Evolutionary conservation across 257 asterid genomes (phyloP), one percentile per base, ranked within the genome.

Genomic region (Striga asiatica): DNA sequence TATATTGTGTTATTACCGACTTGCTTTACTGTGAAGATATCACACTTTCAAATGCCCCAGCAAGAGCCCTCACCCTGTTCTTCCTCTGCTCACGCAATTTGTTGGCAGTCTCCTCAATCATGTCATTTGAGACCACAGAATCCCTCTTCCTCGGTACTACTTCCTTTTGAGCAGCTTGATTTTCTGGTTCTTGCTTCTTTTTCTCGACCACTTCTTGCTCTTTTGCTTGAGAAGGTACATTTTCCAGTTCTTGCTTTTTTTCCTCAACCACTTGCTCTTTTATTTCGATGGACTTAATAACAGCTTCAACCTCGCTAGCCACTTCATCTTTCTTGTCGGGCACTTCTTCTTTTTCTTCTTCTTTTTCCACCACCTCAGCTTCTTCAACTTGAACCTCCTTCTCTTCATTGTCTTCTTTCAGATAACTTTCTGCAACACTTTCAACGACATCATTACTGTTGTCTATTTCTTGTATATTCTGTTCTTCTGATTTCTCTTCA

Each of bases 41-140:
- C 21, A 81, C 75, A 3, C 75, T 66, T 50, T 78, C 84, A 49
- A 81, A 78, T 2, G 81, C 86, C 41, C 84, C 81, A n/a, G 84
- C 85, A 61, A 81, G 82, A 14, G 91, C 85, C 72, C 53, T 69
- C 66, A 81, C 91, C 61, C 58, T 70, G 71, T 76, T 78, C 54
- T 43, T 64, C 77, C 81, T 73, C 58, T 62, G 74, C 64, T 76
- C 81, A 1, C 67, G 74, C 50, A 74, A 80, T 71, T 69, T 72
- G 66, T 34, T 76, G 27, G 73, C 80, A 13, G 81, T 78, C 59
- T 75, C 85, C 80, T 78, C 81, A 8, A 76, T 76, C 35, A 66
- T 78, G 48, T 71, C 63, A 32, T 78, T 78, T 1, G 79, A 78
- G 56, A 75, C 67, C 28, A 64, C 64, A 11, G 60, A 23, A 24